A percentile compares a stretch with the other conserved stretches of the same genome.
phyloP scores from a whole-genome alignment of 2,329 filamentous ascomycete species.

The Aspergillus chevalieri region DNA sequence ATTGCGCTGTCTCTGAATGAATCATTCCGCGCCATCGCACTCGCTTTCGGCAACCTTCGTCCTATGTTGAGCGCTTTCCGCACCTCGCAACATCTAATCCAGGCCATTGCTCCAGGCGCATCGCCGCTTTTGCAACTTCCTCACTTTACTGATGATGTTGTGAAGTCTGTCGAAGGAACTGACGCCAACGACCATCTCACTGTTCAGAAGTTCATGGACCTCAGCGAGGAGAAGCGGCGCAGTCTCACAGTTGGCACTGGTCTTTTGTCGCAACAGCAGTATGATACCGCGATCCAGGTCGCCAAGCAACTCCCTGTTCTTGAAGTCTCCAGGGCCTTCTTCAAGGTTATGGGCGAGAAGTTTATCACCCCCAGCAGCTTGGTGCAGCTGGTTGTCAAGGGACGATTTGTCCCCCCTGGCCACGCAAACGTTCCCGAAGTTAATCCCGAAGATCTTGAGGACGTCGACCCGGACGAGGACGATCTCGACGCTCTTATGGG shows the following conservation, averaged over 20 bases:
- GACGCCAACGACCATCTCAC: conserved; percentile 65
- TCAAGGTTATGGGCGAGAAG: conserved; percentile 95
- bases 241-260: conserved; percentile 62
- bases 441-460: conserved; percentile 73
- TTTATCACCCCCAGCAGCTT: conserved; percentile 87
- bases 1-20: conserved; percentile 80
- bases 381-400: conserved; percentile 91
- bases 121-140: conserved; percentile 91
- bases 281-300: conserved; percentile 66
- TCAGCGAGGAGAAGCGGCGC: conserved; percentile 68
- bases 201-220: conserved; percentile 82
- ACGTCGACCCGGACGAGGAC: conserved; percentile 86
- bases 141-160: conserved; percentile 63
- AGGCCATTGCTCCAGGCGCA: conserved; percentile 74
- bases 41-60: conserved; percentile 77
- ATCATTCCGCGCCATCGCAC: conserved; percentile 76
- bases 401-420: conserved; percentile 84
- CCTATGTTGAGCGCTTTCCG: conserved; percentile 78
- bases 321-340: conserved; percentile 85
- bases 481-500: conserved; percentile 81
- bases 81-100: conserved; percentile 78
- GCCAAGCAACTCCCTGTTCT: conserved; percentile 79
- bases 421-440: conserved; percentile 67
- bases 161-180: conserved; percentile 48
- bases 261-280: conserved; percentile 69